Evolutionary conservation across 176 grass and related monocot genomes (phyloP), one percentile per base, ranked within the genome.

Genomic region (Stipa capillata): DNA sequence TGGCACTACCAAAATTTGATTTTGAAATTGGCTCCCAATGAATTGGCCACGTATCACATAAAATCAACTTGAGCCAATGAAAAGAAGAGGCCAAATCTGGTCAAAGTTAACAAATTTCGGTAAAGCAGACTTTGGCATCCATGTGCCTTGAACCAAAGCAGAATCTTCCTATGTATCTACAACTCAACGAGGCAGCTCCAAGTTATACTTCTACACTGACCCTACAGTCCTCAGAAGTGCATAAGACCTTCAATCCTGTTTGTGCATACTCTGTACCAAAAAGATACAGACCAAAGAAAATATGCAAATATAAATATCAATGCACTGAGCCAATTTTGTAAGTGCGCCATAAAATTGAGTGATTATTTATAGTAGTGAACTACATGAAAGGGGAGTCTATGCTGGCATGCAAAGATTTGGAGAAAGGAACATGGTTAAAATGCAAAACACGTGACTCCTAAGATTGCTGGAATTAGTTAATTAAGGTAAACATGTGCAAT

Each of bases 241-340:
- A 65, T 23, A 51, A 23, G 34, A 39, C 39, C 69, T 51, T 74
- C 16, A 67, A 60, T 73, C 35, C 3, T 65, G 6, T 36, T 73
- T 64, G 29, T 60, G 16, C 25, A 42, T 53, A 51, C 28, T 61
- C 28, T 43, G 68, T 50, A 27, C 43, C 34, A 50, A 49, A 52
- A 40, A 72, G 44, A 79, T 65, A 44, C 33, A 80, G 47, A 41
- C 9, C 77, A 79, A 55, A 79, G 83, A 32, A 77, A 51, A 63
- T 9, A 60, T 44, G 9, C 37, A 76, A 15, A 60, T 80, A 28
- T 78, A 24, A 2, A 24, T 69, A 69, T 0, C 29, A 58, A 58
- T 33, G 50, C 37, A 36, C 21, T 71, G 59, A 59, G 20, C 18
- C 18, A 71, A 34, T 45, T 59, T 71, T 70, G 40, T 21, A 68